A percentile compares a stretch with the other conserved stretches of the same genome.
Conservation (phyloP, 2,329 filamentous ascomycete species). For the Endothia cerciana region DNA sequence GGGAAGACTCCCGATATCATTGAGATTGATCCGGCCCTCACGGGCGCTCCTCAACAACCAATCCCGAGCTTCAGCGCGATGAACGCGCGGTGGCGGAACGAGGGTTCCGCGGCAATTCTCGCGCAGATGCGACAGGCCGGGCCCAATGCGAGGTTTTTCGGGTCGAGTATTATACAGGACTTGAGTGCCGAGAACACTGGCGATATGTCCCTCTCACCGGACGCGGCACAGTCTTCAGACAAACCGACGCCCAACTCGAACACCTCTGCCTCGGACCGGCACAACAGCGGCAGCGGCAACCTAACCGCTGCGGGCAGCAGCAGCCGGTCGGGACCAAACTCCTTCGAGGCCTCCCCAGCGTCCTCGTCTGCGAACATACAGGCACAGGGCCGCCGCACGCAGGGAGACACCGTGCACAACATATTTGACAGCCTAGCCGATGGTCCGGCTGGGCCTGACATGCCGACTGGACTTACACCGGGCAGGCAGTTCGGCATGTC, state of each 20-base stretch:
- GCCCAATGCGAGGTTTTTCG: conserved; percentile 28
- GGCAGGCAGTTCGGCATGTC: conserved; percentile 40
- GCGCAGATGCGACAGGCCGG: conserved; percentile 31
- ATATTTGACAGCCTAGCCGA: conserved; percentile 44
- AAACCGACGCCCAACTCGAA: conserved; percentile 65
- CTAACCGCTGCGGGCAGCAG: conserved; percentile 27
- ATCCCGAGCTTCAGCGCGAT: conserved; percentile 35
- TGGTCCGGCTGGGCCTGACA: conserved; percentile 40
- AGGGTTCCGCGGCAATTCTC: conserved; percentile 5
- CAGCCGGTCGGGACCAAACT: conserved; percentile 44
- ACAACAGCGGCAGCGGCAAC: conserved; percentile 30
- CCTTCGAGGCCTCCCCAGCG: conserved; percentile 58
- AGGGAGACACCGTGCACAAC: conserved; percentile 42
- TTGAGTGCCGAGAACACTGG: conserved; percentile 48
- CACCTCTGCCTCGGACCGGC: conserved; percentile 48
- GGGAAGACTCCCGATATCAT: conserved; percentile 45
- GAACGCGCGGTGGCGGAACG: conserved; percentile 25
- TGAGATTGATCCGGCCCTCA: conserved; percentile 42
- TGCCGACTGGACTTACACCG: conserved; percentile 42
- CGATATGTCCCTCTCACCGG: conserved; percentile 54
- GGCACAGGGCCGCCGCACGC: conserved; percentile 33
- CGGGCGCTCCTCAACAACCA: conserved; percentile 34
- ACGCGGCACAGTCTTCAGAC: conserved; percentile 51
- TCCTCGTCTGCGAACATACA: conserved; percentile 48
- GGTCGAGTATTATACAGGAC: conserved; percentile 42